A percentile compares a stretch with the other conserved stretches of the same genome.
Conservation (phyloP, 805 yeast species). For the Yarrowia keelungensis region DNA sequence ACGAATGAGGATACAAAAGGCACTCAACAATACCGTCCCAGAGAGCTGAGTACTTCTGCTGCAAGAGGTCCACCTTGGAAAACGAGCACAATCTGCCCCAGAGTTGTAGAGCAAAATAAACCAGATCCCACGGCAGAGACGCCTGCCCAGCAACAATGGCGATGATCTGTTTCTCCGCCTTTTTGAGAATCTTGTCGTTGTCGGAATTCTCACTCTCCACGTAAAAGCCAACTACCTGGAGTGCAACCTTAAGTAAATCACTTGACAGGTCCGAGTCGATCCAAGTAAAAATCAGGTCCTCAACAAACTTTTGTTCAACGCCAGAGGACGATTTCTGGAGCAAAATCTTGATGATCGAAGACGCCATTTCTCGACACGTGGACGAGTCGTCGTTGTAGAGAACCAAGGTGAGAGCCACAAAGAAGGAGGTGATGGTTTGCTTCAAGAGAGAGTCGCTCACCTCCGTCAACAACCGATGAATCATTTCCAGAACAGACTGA, state of each 20-base stretch:
- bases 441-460: conserved; percentile 63
- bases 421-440: conserved; percentile 65
- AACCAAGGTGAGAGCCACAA: conserved; percentile 80
- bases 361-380: conserved; percentile 84
- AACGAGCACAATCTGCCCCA: conserved; percentile 51
- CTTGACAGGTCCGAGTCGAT: conserved; percentile 55
- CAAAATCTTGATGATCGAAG: conserved; percentile 63
- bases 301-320: conserved; percentile 50
- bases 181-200: conserved; percentile 54
- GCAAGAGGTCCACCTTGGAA: conserved; percentile 47
- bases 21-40: conserved; percentile 64
- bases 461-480: conserved; percentile 72
- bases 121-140: conserved; percentile 74
- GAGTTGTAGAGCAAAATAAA: conserved; percentile 68
- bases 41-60: conserved; percentile 49
- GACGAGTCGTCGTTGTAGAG: conserved; percentile 77
- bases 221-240: conserved; percentile 71
- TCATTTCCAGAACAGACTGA: conserved; percentile 86
- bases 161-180: conserved; percentile 52
- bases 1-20: conserved; percentile 84
- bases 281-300: conserved; percentile 65
- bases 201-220: conserved; percentile 56
- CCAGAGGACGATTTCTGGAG: conserved; percentile 50
- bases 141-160: conserved; percentile 51
- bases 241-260: conserved; percentile 72